A percentile compares a stretch with the other conserved stretches of the same genome.
Conservation (phyloP, 2,329 filamentous ascomycete genomes). For the Venturia effusa region DNA sequence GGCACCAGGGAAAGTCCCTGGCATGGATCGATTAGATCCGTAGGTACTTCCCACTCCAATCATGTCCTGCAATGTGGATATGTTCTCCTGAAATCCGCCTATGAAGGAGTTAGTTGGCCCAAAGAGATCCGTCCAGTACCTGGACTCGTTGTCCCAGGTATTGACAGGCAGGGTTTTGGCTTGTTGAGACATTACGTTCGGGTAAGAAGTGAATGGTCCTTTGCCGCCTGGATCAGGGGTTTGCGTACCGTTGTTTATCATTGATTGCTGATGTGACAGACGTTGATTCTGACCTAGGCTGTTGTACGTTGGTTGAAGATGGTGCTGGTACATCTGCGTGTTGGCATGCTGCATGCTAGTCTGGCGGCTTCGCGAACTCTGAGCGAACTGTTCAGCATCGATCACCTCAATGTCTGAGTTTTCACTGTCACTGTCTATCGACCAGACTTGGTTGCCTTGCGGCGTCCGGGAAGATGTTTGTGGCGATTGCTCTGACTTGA, state of each 20-base stretch:
- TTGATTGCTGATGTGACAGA: neutral
- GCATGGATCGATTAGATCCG: neutral
- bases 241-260: constrained; percentile 1
- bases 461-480: neutral
- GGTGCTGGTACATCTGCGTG: neutral
- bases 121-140: constrained; percentile 1
- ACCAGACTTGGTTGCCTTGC: neutral
- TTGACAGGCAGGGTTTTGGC: neutral
- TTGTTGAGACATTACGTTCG: constrained; percentile 5
- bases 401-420: constrained; percentile 4
- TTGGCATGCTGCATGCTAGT: neutral
- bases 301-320: neutral
- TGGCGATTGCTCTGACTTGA: neutral
- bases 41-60: neutral
- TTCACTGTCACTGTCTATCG: constrained; percentile 3
- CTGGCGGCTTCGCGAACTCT: neutral
- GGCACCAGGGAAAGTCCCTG: constrained; percentile 4
- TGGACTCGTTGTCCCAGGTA: neutral
- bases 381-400: neutral
- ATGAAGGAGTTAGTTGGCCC: constrained; percentile 5
- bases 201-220: neutral
- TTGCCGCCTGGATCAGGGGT: neutral
- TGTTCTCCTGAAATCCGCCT: neutral
- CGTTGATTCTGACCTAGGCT: neutral
- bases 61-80: constrained; percentile 1